phyloP scores from a whole-genome alignment of 129 eudicot genomes.

The Artemisia tridentata region DNA sequence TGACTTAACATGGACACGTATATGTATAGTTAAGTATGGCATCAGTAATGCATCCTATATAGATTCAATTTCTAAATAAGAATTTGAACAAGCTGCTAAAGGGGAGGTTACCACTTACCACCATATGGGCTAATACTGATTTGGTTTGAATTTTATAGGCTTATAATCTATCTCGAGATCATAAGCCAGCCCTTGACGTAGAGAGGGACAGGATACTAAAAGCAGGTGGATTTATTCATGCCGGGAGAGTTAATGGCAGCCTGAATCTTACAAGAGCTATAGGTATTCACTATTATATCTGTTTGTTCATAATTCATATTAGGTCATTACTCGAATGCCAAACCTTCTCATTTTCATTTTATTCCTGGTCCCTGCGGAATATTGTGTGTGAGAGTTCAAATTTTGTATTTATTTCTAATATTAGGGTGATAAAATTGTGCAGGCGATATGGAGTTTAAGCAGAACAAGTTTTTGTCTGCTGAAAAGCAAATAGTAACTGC shows the following conservation, averaged over 20 bases:
- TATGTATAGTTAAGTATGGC: not conserved
- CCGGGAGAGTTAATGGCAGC: conserved; percentile 94
- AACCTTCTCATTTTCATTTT: not conserved
- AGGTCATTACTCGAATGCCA: not conserved
- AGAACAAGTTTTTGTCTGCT: conserved; percentile 88
- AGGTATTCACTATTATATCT: conserved; percentile 38
- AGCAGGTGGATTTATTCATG: conserved; percentile 97
- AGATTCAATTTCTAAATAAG: no score
- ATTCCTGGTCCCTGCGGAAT: not conserved
- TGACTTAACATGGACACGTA: conserved; percentile 1
- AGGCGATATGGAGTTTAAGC: conserved; percentile 99
- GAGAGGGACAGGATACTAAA: conserved; percentile 88
- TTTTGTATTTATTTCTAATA: not conserved
- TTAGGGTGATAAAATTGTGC: conserved; percentile 22
- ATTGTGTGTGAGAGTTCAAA: conserved; percentile 3
- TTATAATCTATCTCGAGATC: conserved; percentile 88
- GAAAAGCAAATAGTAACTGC: conserved; percentile 96
- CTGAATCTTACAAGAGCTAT: conserved; percentile 95
- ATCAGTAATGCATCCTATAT: no score
- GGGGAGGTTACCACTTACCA: no score
- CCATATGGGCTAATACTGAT: no score
- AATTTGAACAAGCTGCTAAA: no score
- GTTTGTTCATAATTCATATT: not conserved
- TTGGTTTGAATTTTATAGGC: conserved; percentile 50
- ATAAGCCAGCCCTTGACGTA: conserved; percentile 86